Evolutionary conservation across 768 basidiomycete species (phyloP), one percentile per base, ranked within the genome.

Genomic region (Xerocomus spinulosus): DNA sequence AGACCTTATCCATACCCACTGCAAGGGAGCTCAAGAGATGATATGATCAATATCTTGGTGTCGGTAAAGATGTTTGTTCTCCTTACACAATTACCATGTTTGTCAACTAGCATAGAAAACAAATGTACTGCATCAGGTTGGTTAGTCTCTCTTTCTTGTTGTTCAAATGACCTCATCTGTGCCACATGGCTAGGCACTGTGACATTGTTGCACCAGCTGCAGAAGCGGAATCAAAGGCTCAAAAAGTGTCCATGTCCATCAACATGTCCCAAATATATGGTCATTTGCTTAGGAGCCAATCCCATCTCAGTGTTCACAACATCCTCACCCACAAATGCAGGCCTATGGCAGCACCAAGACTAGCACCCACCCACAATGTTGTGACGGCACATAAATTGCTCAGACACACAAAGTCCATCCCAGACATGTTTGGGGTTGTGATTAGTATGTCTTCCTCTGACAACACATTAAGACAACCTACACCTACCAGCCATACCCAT

Each of bases 11-110:
- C 43, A 86, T 81, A 3, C 73, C 76, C 13, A 86, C 84, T 25
- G 88, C 88, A 12, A 79, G 80, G 33, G 86, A 87, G 56, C 71
- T 92, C 46, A 92, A 92, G 74, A 75, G 75, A 57, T 74, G 78
- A 24, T 87, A 85, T 59, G 90, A 92, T 63, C 78, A 81, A 42
- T 69, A 76, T 35, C 64, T 81, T 29, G 83, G 87, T 12, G 85
- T 91, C 25, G 76, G 79, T 17, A 75, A 77, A 57, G 73, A 80
- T 50, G 73, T 82, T 10, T 80, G 84, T 25, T 90, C 87, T 12
- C 88, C 89, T 3, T 92, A 83, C 60, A 81, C 81, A 32, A 87
- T 89, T 57, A 90, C 87, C n/a, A 82, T 82, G 8, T 82, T 87
- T 57, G 76, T 85, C 40, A 90, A 87, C 61, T 86, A 89, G 61